Conservation (phyloP, 2,329 filamentous ascomycete genomes). For the Madurella fahalii region DNA sequence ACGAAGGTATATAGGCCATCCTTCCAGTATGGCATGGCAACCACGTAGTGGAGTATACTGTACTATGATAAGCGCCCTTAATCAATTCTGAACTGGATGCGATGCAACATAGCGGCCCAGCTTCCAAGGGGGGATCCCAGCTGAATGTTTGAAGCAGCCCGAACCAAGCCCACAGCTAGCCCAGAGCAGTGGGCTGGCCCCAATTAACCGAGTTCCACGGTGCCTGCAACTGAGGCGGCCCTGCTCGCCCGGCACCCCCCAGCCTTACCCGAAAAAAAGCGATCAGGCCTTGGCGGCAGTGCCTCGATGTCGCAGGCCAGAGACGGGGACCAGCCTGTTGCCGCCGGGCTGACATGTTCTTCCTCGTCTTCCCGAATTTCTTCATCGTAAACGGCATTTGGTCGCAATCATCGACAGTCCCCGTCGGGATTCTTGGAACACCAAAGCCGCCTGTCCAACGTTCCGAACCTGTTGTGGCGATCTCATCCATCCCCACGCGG, state of each 20-base stretch:
- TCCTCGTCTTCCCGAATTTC: background rate
- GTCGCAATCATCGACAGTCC: background rate
- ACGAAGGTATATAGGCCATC: too few relatives aligned
- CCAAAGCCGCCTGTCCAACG: background rate
- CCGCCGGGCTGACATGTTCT: constrained; percentile 8
- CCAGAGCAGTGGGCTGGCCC: background rate
- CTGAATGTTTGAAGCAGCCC: background rate
- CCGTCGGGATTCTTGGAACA: background rate
- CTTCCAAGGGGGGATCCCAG: background rate
- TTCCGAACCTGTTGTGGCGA: background rate
- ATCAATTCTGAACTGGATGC: too few relatives aligned
- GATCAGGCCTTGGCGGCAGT: constrained; percentile 9
- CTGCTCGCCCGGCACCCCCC: constrained; percentile 1
- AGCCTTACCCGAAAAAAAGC: constrained; percentile 15
- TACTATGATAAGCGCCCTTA: too few relatives aligned
- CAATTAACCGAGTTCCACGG: background rate
- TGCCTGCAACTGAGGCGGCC: background rate
- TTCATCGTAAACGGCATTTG: background rate
- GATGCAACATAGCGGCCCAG: too few relatives aligned
- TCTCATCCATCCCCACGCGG: background rate
- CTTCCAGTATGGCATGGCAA: too few relatives aligned
- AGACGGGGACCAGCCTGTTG: constrained; percentile 3
- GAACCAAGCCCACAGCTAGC: background rate
- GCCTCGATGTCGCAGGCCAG: constrained; percentile 13
- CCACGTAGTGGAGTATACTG: too few relatives aligned